These are phyloP conservation scores for Tothia fuscella DNA, from an alignment of 2,329 filamentous ascomycete genomes.

Conservation along the genomic window DNA sequence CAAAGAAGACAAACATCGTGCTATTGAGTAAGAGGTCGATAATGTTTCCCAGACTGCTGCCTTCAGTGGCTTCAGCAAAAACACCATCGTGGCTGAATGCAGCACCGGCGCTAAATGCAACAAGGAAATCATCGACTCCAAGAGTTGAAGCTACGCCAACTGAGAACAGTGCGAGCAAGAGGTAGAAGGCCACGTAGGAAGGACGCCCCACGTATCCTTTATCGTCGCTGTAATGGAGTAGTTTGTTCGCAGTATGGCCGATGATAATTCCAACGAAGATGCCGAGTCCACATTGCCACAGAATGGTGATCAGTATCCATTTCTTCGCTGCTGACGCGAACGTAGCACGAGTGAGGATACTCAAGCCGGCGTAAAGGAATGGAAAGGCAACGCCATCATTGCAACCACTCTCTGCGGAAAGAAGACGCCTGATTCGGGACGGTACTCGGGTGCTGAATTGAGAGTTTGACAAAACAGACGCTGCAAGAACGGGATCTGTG, in stretches of 20 bases:
- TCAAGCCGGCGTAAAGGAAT: constrained; percentile 43
- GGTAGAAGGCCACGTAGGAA: constrained; percentile 43
- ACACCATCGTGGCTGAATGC: constrained; percentile 44
- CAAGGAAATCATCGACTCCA: constrained; percentile 44
- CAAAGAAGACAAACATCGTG: constrained; percentile 45
- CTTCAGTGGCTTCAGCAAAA: constrained; percentile 35
- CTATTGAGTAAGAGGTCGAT: constrained; percentile 45
- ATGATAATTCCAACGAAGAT: constrained; percentile 35
- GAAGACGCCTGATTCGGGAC: constrained; percentile 37
- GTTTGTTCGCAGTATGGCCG: constrained; percentile 34
- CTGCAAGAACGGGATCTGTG: constrained; percentile 44
- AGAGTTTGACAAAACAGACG: constrained; percentile 40
- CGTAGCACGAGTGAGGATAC: constrained; percentile 29
- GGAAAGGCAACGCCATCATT: constrained; percentile 46
- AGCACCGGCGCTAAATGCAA: constrained; percentile 43
- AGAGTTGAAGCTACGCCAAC: constrained; percentile 40
- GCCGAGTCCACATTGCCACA: constrained; percentile 44
- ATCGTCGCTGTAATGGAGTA: constrained; percentile 35
- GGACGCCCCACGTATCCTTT: constrained; percentile 36
- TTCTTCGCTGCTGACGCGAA: constrained; percentile 32
- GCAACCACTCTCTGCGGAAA: constrained; percentile 43
- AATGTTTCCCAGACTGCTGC: constrained; percentile 36
- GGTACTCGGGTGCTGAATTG: constrained; percentile 42
- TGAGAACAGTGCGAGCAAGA: constrained; percentile 41
- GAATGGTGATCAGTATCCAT: constrained; percentile 41